Evolutionary conservation across 148 eudicot species (phyloP).

Genomic region (Silene conica): DNA sequence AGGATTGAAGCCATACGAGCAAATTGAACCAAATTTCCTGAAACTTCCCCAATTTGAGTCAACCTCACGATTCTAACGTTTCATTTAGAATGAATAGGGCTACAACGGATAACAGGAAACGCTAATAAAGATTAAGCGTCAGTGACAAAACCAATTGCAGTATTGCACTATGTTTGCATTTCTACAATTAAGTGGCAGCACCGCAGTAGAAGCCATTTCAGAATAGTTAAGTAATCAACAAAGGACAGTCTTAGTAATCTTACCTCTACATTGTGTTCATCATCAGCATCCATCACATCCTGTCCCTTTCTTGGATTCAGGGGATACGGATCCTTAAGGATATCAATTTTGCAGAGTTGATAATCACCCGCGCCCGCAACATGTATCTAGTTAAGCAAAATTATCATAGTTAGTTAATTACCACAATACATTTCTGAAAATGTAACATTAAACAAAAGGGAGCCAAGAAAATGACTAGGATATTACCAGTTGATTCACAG

Average conservation of each 20-base stretch:
- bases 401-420: background rate
- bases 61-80: background rate
- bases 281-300: constrained; percentile 85
- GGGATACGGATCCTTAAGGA: constrained; percentile 74
- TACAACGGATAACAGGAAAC: no score
- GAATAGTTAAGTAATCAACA: background rate
- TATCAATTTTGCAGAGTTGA: constrained; percentile 73
- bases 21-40: background rate
- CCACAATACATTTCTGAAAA: constrained; percentile 7
- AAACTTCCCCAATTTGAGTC: background rate
- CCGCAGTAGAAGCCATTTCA: background rate
- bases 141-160: background rate
- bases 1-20: background rate
- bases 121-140: background rate
- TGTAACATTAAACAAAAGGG: constrained; percentile 7
- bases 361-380: constrained; percentile 96
- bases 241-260: background rate
- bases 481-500: constrained; percentile 92
- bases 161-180: background rate
- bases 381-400: constrained; percentile 58
- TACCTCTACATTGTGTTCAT: constrained; percentile 44
- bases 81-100: background rate
- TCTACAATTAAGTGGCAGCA: background rate
- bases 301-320: constrained; percentile 69
- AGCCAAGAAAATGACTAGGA: background rate